These are phyloP conservation scores for Penicillium goetzii DNA, from an alignment of 495 filamentous ascomycete genomes.

Conservation along the genomic window DNA sequence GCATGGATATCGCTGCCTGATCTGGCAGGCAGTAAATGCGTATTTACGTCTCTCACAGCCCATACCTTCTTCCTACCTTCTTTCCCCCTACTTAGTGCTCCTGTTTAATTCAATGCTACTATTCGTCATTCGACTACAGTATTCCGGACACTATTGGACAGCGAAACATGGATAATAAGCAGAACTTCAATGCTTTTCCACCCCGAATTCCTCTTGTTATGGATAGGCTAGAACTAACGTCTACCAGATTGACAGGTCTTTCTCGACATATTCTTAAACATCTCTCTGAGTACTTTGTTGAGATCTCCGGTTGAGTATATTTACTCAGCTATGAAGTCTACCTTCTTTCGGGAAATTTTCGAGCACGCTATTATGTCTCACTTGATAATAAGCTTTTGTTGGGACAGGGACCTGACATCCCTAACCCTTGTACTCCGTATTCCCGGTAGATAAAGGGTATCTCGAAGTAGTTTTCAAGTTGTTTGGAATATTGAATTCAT, in stretches of 20 bases:
- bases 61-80: background rate
- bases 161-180: background rate
- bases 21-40: background rate
- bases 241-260: background rate
- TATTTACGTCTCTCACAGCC: background rate
- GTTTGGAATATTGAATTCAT: background rate
- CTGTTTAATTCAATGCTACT: no score
- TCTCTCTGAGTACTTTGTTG: background rate
- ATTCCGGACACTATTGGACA: background rate
- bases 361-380: background rate
- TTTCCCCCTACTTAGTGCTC: background rate
- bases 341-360: background rate
- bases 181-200: background rate
- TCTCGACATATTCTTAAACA: background rate
- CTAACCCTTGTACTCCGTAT: background rate
- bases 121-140: background rate
- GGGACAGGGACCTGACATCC: background rate
- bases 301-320: background rate
- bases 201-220: background rate
- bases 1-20: background rate
- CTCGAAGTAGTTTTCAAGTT: background rate
- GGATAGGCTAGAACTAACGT: background rate
- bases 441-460: no score
- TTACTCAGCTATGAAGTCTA: background rate
- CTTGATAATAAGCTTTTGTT: slow-evolving; percentile 2